Conservation (phyloP, 2,329 filamentous ascomycete genomes). For the Xylaria sp. region DNA sequence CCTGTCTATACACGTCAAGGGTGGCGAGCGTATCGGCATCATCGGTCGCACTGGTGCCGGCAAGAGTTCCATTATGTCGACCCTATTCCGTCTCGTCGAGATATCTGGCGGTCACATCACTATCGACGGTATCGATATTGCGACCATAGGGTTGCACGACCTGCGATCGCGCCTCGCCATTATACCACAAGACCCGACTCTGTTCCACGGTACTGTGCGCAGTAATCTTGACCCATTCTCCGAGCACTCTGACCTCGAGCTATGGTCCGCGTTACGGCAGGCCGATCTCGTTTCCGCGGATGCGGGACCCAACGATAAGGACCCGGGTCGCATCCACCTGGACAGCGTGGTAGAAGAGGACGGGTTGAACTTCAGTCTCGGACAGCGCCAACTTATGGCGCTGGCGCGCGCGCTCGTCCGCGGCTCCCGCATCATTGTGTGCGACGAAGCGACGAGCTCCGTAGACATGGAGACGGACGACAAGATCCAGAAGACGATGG, state of each 20-base stretch:
- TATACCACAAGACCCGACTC: slow-evolving; percentile 85
- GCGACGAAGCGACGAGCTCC: slow-evolving; percentile 92
- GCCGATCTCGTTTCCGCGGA: slow-evolving; percentile 74
- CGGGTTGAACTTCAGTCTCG: slow-evolving; percentile 94
- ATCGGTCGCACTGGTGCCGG: slow-evolving; percentile 85
- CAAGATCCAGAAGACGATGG: slow-evolving; percentile 92
- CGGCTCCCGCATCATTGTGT: slow-evolving; percentile 90
- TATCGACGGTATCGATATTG: slow-evolving; percentile 75
- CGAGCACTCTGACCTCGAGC: slow-evolving; percentile 79
- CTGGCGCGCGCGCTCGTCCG: slow-evolving; percentile 90
- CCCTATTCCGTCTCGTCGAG: slow-evolving; percentile 80
- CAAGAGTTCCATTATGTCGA: slow-evolving; percentile 85
- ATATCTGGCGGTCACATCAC: slow-evolving; percentile 69
- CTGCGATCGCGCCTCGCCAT: slow-evolving; percentile 80
- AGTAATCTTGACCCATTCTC: slow-evolving; percentile 83
- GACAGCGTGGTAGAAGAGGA: slow-evolving; percentile 91
- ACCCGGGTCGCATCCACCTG: slow-evolving; percentile 73
- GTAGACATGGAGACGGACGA: slow-evolving; percentile 98
- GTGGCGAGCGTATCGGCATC: slow-evolving; percentile 83
- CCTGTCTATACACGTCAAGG: slow-evolving; percentile 75
- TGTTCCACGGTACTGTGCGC: slow-evolving; percentile 83
- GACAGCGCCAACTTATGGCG: slow-evolving; percentile 95
- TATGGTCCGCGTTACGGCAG: slow-evolving; percentile 81
- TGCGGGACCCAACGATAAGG: slow-evolving; percentile 55
- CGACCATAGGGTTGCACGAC: slow-evolving; percentile 77